Base-by-base conservation (phyloP, 495 filamentous ascomycete species). In the Parmelia sp. region DNA sequence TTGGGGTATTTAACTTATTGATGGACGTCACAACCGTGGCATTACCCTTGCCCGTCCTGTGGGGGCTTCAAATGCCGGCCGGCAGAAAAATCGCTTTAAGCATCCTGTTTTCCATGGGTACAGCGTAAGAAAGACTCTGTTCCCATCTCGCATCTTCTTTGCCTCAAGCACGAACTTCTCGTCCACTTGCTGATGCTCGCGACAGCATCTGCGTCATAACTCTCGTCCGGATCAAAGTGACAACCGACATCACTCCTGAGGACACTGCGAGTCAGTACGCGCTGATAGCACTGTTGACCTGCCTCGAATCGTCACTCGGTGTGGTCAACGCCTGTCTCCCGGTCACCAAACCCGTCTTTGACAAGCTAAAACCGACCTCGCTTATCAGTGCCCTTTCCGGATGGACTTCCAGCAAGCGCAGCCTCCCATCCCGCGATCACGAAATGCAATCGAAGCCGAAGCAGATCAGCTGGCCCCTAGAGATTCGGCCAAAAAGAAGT, bases 31-130 rank as follows among this genome's bases (percentile, higher is more conserved):
- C 71, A 60, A 74, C 77, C 36, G 71, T 77, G 31, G 59, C 72
- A 9, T 66, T 78, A 62, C 80, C 76, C 27, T 68, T 83, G 69
- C 80, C 74, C 25, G 69, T 77, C 49, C 66, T 79, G 29, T 75
- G 75, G 77, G 60, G 71, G 56, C 71, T 74, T 66, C 74, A 75
- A 65, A 69, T 76, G 70, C 71, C 73, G 63, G 53, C 62, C 56
- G 70, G 68, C 53, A 77, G 71, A 59, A 76, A 74, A 47, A 15
- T 73, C 6, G 66, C 57, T 23, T 44, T 76, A 25, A 70, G 57
- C 40, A 58, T 39, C 8, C 47, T 68, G 14, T 66, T 70, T n/a
- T 62, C 55, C 4, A 58, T 70, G 61, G 68, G 68, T 6, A 57
- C 63, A 29, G 31, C 63, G 68, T 70, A 59, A 42, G 62, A 3